Evolutionary conservation across 1,284 basidiomycete species (phyloP).

Genomic region (Ceratobasidium sp.): DNA sequence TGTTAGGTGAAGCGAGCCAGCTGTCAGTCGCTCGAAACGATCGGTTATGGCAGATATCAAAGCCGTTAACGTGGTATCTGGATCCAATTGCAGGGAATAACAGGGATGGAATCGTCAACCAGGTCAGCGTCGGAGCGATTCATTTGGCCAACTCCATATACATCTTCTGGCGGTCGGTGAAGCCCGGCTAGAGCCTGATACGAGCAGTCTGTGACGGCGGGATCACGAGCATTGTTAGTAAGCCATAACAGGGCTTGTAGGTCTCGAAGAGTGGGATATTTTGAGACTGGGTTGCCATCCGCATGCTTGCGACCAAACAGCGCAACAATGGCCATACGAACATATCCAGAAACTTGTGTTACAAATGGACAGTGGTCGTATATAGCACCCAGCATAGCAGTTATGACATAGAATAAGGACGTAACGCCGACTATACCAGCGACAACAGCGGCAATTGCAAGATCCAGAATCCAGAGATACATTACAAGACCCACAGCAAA

Average conservation of each 20-base stretch:
- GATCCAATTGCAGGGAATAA: too few species aligned
- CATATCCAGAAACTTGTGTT: constrained; percentile 10
- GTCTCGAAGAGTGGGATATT: neutral
- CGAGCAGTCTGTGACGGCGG: neutral
- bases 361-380: constrained; percentile 1
- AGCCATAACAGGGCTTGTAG: constrained; percentile 12
- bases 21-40: too few species aligned
- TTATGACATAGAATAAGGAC: constrained; percentile 2
- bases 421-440: neutral
- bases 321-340: neutral
- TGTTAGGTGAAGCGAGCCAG: too few species aligned
- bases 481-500: constrained; percentile 29
- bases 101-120: too few species aligned
- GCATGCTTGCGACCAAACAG: neutral
- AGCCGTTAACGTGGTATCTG: too few species aligned
- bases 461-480: constrained; percentile 34
- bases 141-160: too few species aligned
- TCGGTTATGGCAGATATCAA: too few species aligned
- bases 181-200: constrained; percentile 4
- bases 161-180: neutral
- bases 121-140: too few species aligned
- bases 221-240: neutral
- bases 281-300: neutral
- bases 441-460: neutral
- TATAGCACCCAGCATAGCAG: neutral